Conservation (phyloP, 1,139 yeast genomes). For the Pichia sp. region DNA sequence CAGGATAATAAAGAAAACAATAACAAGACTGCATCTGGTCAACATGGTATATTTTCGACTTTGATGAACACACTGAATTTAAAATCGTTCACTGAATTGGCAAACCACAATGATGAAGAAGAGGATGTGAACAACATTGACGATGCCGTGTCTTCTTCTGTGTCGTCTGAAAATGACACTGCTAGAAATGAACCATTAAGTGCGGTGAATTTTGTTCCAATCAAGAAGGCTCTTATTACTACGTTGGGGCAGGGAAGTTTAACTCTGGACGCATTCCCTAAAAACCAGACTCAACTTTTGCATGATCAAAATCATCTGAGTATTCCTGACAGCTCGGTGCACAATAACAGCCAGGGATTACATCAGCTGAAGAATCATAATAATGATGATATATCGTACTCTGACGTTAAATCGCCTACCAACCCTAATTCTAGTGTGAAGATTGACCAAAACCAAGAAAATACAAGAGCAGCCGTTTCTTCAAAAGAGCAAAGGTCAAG, state of each 20-base stretch:
- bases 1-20: not conserved
- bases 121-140: not conserved
- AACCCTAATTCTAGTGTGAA: not conserved
- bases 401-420: not conserved
- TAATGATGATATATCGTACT: not conserved
- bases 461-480: not conserved
- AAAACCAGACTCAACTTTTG: constrained; percentile 13
- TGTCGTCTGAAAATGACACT: not conserved
- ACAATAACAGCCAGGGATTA: not conserved
- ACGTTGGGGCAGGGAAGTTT: constrained; percentile 74
- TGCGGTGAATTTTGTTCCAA: constrained; percentile 52
- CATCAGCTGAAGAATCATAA: not conserved
- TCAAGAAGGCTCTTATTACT: constrained; percentile 51
- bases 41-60: constrained; percentile 25
- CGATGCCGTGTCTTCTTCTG: not conserved
- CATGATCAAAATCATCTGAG: not conserved
- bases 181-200: constrained; percentile 14
- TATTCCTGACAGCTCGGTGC: not conserved
- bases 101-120: constrained; percentile 4
- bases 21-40: not conserved
- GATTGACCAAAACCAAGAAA: not conserved
- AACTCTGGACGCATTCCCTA: constrained; percentile 47
- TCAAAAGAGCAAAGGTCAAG: constrained; percentile 4
- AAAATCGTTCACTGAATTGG: constrained; percentile 23
- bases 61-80: constrained; percentile 27